A percentile compares a stretch with the other conserved stretches of the same genome.
phyloP scores from a whole-genome alignment of 768 basidiomycete genomes.

The Royoungia palumana region DNA sequence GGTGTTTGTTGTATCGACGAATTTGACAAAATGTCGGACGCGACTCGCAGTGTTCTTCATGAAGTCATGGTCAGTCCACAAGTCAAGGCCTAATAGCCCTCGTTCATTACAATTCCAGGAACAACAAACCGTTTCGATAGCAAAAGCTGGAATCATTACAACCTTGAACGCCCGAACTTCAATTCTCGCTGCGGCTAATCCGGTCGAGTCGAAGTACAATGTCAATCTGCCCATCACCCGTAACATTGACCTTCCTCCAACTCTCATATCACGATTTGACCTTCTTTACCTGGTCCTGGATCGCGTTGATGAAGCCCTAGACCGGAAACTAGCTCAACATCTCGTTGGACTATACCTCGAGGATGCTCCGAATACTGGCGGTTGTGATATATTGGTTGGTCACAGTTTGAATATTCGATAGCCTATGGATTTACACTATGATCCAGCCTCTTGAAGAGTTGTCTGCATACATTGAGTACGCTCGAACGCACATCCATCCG shows the following conservation, averaged over 20 bases:
- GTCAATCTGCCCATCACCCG: constrained; percentile 86
- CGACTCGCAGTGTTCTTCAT: constrained; percentile 95
- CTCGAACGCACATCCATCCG: constrained; percentile 82
- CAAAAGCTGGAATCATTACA: constrained; percentile 98
- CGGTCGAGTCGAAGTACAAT: constrained; percentile 94
- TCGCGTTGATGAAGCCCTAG: constrained; percentile 84
- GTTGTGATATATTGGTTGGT: constrained; percentile 74
- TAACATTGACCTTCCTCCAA: constrained; percentile 97
- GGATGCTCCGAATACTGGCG: constrained; percentile 61
- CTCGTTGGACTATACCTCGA: constrained; percentile 92
- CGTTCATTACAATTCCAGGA: constrained; percentile 52
- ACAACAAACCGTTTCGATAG: constrained; percentile 99
- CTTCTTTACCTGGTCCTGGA: constrained; percentile 94
- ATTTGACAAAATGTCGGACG: constrained; percentile 99
- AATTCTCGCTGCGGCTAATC: constrained; percentile 96
- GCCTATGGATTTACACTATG: constrained; percentile 5
- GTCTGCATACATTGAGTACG: constrained; percentile 92
- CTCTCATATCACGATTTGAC: constrained; percentile 96
- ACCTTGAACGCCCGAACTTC: constrained; percentile 98
- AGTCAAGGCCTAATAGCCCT: neutral
- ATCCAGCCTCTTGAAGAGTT: constrained; percentile 82
- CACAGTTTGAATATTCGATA: neutral
- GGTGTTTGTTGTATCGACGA: constrained; percentile 99
- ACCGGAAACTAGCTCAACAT: constrained; percentile 87
- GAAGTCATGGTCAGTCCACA: constrained; percentile 83